A percentile compares a stretch with the other conserved stretches of the same genome.
Conservation (phyloP, 176 grass and related monocot genomes). For the Triticum timopheevii region DNA sequence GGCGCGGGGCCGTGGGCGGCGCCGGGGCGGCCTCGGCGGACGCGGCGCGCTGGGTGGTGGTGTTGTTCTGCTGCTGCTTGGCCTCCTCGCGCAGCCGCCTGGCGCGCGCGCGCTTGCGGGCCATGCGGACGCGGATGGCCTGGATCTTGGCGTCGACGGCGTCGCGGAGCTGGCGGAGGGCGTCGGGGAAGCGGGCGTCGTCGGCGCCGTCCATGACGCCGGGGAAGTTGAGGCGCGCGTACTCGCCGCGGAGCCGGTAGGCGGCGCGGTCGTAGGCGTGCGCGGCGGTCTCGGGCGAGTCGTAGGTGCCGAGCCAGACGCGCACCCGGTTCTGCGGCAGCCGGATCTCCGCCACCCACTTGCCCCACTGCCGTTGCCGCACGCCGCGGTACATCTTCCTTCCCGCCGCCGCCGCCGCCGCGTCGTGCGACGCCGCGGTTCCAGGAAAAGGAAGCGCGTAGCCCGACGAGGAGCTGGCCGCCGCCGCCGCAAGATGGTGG, state of each 20-base stretch:
- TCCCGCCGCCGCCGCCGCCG: background rate
- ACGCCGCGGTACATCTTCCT: conserved; percentile 87
- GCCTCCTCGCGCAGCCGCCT: conserved; percentile 33
- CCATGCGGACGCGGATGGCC: conserved; percentile 81
- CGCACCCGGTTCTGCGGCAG: conserved; percentile 91
- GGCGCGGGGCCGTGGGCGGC: background rate
- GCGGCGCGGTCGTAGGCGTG: conserved; percentile 92
- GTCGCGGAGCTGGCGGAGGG: conserved; percentile 47
- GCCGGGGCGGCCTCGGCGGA: background rate
- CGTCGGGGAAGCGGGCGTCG: conserved; percentile 36
- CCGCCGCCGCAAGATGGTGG: background rate
- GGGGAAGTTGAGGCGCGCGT: conserved; percentile 98
- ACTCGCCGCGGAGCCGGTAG: conserved; percentile 80
- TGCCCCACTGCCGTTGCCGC: conserved; percentile 94
- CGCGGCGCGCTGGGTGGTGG: background rate
- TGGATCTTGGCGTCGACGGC: conserved; percentile 89
- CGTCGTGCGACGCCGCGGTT: background rate
- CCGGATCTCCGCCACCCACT: conserved; percentile 95
- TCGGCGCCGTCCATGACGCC: conserved; percentile 39
- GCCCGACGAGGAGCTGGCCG: background rate
- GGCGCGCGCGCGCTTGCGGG: conserved; percentile 43
- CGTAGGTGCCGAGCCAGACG: conserved; percentile 98
- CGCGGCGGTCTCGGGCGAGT: conserved; percentile 87
- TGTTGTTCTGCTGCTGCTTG: background rate
- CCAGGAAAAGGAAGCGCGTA: background rate